These are phyloP conservation scores for Aegilops umbellulata DNA, from an alignment of 176 grass and related monocot species.

Conservation along the genomic window DNA sequence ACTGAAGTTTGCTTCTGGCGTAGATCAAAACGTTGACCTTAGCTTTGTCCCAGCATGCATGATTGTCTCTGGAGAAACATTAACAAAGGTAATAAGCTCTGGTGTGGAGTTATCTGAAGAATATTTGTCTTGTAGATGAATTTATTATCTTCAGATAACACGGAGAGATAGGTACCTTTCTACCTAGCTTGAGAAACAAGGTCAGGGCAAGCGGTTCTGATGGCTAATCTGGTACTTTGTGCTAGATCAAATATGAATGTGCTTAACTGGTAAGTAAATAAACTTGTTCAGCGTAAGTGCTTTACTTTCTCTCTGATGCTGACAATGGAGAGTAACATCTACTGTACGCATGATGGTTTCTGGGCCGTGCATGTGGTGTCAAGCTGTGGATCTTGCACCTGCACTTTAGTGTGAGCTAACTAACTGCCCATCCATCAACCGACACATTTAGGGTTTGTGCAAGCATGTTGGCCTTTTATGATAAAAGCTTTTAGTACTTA, in stretches of 20 bases:
- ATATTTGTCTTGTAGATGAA: conserved; percentile 23
- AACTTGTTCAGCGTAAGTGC: background rate
- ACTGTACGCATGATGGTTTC: background rate
- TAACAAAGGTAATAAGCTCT: conserved; percentile 7
- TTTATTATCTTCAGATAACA: background rate
- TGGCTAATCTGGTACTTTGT: background rate
- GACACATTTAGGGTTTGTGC: background rate
- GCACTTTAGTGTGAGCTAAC: conserved; percentile 29
- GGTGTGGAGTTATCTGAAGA: conserved; percentile 14
- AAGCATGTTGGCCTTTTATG: conserved; percentile 11
- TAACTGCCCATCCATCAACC: conserved; percentile 16
- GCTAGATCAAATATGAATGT: background rate
- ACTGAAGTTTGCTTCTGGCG: conserved; percentile 23
- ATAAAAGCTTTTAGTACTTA: background rate
- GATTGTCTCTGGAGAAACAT: conserved; percentile 14
- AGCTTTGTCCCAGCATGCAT: conserved; percentile 29
- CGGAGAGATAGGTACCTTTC: background rate
- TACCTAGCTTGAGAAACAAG: background rate
- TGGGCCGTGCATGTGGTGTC: background rate
- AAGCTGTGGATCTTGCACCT: background rate
- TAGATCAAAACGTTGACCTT: conserved; percentile 33
- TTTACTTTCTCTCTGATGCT: background rate
- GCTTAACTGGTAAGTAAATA: background rate
- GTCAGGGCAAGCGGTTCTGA: background rate
- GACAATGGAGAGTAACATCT: background rate